Evolutionary conservation across 306 rosid genomes (phyloP), one percentile per base, ranked within the genome.

Genomic region (Coriaria nepalensis): DNA sequence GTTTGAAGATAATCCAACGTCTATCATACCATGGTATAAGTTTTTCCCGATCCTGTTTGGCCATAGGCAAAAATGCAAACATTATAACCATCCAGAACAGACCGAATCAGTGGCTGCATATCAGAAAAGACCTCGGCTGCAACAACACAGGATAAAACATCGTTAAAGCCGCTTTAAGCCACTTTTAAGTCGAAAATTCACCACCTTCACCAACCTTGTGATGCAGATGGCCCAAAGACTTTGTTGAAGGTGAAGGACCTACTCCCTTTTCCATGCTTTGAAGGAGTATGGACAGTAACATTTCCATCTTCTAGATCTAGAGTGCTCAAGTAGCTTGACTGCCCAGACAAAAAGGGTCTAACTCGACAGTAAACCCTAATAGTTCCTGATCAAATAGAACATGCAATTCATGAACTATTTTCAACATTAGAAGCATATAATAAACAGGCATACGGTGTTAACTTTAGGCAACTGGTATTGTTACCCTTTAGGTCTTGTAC

Each of bases 401-500:
- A 57, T 32, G 11, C 6, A 50, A 35, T 43, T 36, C 10, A 37
- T 14, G 11, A 52, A 35, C 51, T 45, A 51, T 40, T 43, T 44
- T 40, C 46, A 59, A 10, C 50, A 20, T 12, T 47, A 45, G 6
- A 13, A 33, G 29, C 41, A 13, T 6, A n/a, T 40, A 35, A 54
- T 43, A n/a, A 39, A 3, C 10, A 53, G 35, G 33, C 60, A 10
- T 13, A 45, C 20, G 20, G 14, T 14, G 45, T 10, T 37, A 14
- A 42, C 40, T n/a, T 57, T 67, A 64, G 52, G 49, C 34, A 60
- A 20, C 33, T 40, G 43, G 29, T 11, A 49, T 60, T 52, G 52
- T 73, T 81, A 83, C 97, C 97, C 65, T 83, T 83, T 52, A 88
- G 97, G 68, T 88, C 97, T 59, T 88, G 97, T 41, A 88, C 95